Percentiles rank a stretch among this genome's conserved stretches.
Evolutionary conservation across 2,329 filamentous ascomycete species (phyloP).

Genomic region (Calonectria ilicicola): DNA sequence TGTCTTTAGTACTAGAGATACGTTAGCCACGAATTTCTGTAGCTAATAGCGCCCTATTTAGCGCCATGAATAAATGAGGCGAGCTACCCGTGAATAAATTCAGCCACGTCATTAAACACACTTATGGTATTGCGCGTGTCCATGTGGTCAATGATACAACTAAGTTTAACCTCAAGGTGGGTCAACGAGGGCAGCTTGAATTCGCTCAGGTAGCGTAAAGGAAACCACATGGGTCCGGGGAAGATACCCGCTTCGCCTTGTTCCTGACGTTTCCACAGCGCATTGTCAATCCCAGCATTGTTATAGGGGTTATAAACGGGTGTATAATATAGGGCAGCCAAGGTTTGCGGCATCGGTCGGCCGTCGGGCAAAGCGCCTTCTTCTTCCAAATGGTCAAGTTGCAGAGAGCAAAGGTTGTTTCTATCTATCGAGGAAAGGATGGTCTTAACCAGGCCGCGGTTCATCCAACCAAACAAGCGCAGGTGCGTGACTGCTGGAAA

Average conservation of each 20-base stretch:
- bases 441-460: background rate
- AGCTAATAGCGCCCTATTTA: no score
- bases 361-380: conserved; percentile 3
- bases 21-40: background rate
- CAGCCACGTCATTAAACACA: background rate
- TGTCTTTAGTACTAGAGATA: background rate
- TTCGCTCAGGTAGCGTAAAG: background rate
- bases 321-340: background rate
- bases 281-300: background rate
- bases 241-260: background rate
- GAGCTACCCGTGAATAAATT: background rate
- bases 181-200: background rate
- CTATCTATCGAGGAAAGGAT: background rate
- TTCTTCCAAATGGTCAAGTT: background rate
- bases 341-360: background rate
- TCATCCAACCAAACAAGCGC: background rate
- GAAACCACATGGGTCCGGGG: background rate
- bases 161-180: background rate
- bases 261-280: background rate
- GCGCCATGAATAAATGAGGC: background rate
- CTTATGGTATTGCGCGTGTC: background rate
- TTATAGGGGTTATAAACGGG: background rate
- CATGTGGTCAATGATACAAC: background rate
- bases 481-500: background rate
- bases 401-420: background rate